phyloP scores from a whole-genome alignment of 768 basidiomycete genomes.

The Pleurotus eryngii region DNA sequence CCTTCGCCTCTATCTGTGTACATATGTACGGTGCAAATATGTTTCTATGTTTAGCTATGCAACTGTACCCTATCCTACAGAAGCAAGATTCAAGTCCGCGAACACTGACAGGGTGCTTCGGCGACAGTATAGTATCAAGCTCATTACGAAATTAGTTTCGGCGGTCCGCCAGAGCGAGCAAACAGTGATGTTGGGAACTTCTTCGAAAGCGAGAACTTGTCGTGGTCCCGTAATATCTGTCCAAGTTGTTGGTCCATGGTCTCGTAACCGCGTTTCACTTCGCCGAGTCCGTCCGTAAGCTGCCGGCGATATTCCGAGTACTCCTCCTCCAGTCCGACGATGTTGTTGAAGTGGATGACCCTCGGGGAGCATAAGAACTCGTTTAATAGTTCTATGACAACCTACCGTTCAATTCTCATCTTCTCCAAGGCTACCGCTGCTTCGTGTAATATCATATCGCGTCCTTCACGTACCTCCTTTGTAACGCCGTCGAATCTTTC shows the following conservation, averaged over 20 bases:
- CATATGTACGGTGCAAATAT: no score
- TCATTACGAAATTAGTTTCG: neutral
- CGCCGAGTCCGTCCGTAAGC: constrained; percentile 38
- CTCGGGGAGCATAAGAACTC: constrained; percentile 26
- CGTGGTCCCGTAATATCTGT: constrained; percentile 43
- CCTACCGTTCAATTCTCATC: constrained; percentile 45
- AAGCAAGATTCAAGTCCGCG: no score
- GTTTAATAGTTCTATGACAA: constrained; percentile 1
- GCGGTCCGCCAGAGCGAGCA: neutral
- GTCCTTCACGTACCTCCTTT: constrained; percentile 40
- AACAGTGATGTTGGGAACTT: constrained; percentile 47
- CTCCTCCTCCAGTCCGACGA: constrained; percentile 54
- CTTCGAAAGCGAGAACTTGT: constrained; percentile 44
- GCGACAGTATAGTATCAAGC: neutral
- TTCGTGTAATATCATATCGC: constrained; percentile 43
- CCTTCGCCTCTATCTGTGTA: no score
- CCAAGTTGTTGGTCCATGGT: constrained; percentile 32
- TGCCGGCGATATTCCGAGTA: constrained; percentile 43
- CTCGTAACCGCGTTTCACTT: constrained; percentile 36
- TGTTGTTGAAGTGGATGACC: constrained; percentile 44
- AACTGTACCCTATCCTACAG: no score
- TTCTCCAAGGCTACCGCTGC: constrained; percentile 39
- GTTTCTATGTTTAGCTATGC: no score
- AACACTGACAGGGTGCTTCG: no score
- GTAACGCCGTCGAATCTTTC: constrained; percentile 45